Evolutionary conservation across 225 moss, liverwort and hornwort species (phyloP), one percentile per base, ranked within the genome.

Genomic region (Polytrichum formosum): DNA sequence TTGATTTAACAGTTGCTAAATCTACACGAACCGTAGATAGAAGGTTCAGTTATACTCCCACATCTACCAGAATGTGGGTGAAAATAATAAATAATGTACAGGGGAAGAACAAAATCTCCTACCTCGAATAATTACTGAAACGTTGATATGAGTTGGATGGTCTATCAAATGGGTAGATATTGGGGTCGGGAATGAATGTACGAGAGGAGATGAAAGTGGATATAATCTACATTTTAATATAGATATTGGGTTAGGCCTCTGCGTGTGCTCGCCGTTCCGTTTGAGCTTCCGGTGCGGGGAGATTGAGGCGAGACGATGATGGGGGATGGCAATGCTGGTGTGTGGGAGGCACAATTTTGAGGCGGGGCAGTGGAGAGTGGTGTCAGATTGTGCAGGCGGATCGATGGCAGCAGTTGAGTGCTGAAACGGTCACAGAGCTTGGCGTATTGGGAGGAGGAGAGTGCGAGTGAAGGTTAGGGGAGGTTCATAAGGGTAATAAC

Each of bases 41-140:
- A 46, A 0, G 13, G 13, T 9, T 35, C 35, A 0, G 35, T 8
- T 0, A 2, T 9, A 4, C 13, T 13, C 3, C 46, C 13, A 46
- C 13, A 46, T 46, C 46, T 16, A 46, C 3, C 13, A 46, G 2
- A 46, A 46, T 13, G 16, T 46, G 13, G 46, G 46, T 35, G 9
- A 35, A 35, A 0, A 1, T 35, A 0, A 1, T 35, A 3, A 4
- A 0, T 13, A 4, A 46, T 46, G 16, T 46, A 46, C 13, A 13
- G 13, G 3, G 0, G 0, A 4, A 46, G 46, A 16, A 46, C 0
- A 46, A 0, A 16, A 13, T 4, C 0, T 3, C 2, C 16, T 16
- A 2, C 2, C 0, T 37, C 3, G 13, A 13, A 37, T 37, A 4
- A 4, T 13, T 3, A 4, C 2, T 0, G 0, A 13, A 13, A 16